Evolutionary conservation across 495 filamentous ascomycete species (phyloP).

Genomic region (Neurospora sp.): DNA sequence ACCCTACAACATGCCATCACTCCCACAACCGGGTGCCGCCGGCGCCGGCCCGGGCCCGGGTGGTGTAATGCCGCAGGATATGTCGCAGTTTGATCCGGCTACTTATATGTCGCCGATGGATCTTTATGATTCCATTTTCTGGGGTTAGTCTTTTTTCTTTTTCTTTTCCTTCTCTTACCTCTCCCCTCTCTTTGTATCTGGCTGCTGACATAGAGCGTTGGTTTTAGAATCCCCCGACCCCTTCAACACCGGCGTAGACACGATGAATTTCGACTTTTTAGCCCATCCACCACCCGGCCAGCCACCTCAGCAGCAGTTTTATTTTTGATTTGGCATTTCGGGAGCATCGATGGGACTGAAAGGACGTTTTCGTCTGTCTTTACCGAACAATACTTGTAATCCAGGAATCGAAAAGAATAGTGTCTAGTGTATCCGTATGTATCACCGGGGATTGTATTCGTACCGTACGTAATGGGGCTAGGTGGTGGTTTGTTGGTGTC

Average conservation of each 20-base stretch:
- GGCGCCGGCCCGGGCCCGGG: not conserved
- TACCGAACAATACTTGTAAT: too few species aligned
- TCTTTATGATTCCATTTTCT: conserved; percentile 49
- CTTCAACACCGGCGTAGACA: conserved; percentile 36
- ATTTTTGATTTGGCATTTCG: conserved; percentile 22
- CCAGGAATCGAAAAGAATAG: too few species aligned
- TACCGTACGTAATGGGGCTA: too few species aligned
- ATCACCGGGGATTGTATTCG: too few species aligned
- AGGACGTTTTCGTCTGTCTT: too few species aligned
- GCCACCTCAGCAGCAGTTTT: conserved; percentile 37
- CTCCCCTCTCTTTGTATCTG: not conserved
- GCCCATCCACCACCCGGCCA: conserved; percentile 40
- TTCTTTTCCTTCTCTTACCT: not conserved
- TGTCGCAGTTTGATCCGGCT: conserved; percentile 32
- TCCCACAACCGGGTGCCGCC: not conserved
- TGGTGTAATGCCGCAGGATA: conserved; percentile 19
- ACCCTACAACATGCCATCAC: conserved; percentile 5
- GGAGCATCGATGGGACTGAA: too few species aligned
- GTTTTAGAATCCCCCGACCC: conserved; percentile 36
- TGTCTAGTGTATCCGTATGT: too few species aligned
- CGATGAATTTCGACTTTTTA: conserved; percentile 43
- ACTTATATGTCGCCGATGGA: conserved; percentile 46
- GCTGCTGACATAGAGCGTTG: too few species aligned
- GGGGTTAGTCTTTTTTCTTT: conserved; percentile 31
- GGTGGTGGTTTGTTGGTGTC: not conserved